Percentiles rank a stretch among this genome's conserved stretches.
Evolutionary conservation across 345 rosid genomes (phyloP).

Genomic region (Citrus maxima): DNA sequence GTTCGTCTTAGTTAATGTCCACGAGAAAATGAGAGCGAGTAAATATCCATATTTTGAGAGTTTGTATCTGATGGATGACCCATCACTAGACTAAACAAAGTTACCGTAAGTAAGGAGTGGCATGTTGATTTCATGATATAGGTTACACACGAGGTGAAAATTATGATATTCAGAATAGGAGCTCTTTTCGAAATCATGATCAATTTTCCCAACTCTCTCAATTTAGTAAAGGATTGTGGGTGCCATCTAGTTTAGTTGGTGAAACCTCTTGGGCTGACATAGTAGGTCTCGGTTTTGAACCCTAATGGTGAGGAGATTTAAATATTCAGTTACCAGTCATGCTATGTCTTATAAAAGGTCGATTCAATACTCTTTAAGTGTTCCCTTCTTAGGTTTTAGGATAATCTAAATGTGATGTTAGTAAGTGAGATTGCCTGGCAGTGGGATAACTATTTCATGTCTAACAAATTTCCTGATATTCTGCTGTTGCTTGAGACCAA

Average conservation of each 20-base stretch:
- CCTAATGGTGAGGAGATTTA: no score
- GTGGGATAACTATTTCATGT: background rate
- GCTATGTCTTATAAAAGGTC: no score
- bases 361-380: no score
- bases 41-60: background rate
- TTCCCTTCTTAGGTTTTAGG: no score
- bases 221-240: no score
- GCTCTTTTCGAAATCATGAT: background rate
- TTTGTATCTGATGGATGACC: background rate
- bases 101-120: background rate
- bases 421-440: background rate
- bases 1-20: no score
- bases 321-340: no score
- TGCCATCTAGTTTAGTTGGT: no score
- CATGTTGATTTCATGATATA: background rate
- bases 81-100: background rate
- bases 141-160: background rate
- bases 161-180: background rate
- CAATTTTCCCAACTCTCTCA: no score
- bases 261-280: no score
- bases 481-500: background rate
- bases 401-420: no score
- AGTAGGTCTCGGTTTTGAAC: no score
- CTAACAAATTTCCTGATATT: background rate
- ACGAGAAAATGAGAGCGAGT: background rate